Evolutionary conservation across 768 basidiomycete genomes (phyloP).

Genomic region (Candolleomyces efflorescens): DNA sequence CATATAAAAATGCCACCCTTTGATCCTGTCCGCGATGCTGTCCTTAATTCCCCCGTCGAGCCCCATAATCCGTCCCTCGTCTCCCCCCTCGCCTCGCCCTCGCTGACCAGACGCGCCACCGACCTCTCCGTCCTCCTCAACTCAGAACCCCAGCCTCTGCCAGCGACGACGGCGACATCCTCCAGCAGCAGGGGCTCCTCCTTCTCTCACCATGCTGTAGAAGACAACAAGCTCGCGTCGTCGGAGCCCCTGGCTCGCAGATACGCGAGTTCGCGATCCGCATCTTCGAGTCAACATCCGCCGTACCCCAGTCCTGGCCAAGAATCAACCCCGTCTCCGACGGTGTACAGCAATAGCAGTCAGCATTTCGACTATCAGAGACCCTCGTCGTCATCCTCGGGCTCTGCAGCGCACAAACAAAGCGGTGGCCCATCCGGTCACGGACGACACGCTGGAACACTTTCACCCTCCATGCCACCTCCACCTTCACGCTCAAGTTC

Average conservation of each 20-base stretch:
- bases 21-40: slow-evolving; percentile 86
- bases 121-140: slow-evolving; percentile 78
- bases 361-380: slow-evolving; percentile 4
- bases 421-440: slow-evolving; percentile 69
- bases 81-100: slow-evolving; percentile 42
- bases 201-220: slow-evolving; percentile 37
- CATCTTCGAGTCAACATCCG: slow-evolving; percentile 4
- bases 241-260: slow-evolving; percentile 26
- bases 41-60: slow-evolving; percentile 69
- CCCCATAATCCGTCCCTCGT: slow-evolving; percentile 28
- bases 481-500: neutral
- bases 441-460: slow-evolving; percentile 33
- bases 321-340: slow-evolving; percentile 3
- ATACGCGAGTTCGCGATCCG: slow-evolving; percentile 6
- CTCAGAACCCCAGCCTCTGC: slow-evolving; percentile 38
- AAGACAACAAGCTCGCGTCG: slow-evolving; percentile 29
- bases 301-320: slow-evolving; percentile 13
- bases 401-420: slow-evolving; percentile 51
- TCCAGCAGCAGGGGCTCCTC: slow-evolving; percentile 34
- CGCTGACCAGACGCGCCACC: slow-evolving; percentile 58
- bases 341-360: slow-evolving; percentile 2
- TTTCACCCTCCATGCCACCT: slow-evolving; percentile 7
- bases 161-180: slow-evolving; percentile 11
- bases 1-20: slow-evolving; percentile 56
- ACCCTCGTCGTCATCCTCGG: neutral